These are phyloP conservation scores for Lichtheimia hyalospora DNA, from an alignment of 371 early-diverging fungal genomes.

Conservation along the genomic window DNA sequence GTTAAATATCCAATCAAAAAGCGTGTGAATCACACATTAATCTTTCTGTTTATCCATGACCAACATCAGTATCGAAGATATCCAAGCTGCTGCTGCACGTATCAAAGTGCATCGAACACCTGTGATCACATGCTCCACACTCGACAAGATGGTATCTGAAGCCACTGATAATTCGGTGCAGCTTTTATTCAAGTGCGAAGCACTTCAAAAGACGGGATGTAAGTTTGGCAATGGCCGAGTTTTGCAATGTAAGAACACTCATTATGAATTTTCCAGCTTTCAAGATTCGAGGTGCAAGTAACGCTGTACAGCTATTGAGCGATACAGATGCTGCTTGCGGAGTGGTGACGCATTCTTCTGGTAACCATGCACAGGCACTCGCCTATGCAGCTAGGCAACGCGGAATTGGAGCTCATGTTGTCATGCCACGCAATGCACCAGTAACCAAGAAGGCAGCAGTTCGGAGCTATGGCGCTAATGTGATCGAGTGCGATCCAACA, in stretches of 20 bases:
- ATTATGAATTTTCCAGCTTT: slow-evolving; percentile 39
- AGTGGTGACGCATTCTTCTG: slow-evolving; percentile 48
- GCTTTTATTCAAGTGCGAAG: slow-evolving; percentile 61
- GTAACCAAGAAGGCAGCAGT: slow-evolving; percentile 53
- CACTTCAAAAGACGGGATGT: slow-evolving; percentile 59
- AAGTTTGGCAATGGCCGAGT: slow-evolving; percentile 12
- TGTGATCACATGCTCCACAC: slow-evolving; percentile 41
- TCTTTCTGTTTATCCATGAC: neutral
- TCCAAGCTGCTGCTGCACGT: slow-evolving; percentile 45
- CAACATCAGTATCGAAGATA: slow-evolving; percentile 26
- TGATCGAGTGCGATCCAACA: slow-evolving; percentile 45
- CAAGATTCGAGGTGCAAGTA: slow-evolving; percentile 61
- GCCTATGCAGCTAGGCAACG: slow-evolving; percentile 42
- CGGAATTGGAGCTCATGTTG: slow-evolving; percentile 50
- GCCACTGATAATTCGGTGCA: slow-evolving; percentile 17
- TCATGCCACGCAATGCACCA: slow-evolving; percentile 57
- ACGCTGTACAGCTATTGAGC: slow-evolving; percentile 34
- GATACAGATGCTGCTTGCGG: slow-evolving; percentile 35
- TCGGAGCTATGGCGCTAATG: slow-evolving; percentile 49
- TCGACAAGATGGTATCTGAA: slow-evolving; percentile 27
- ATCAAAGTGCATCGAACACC: slow-evolving; percentile 54
- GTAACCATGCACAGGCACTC: slow-evolving; percentile 55
- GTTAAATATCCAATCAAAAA: no score
- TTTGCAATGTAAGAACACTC: neutral
- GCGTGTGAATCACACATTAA: neutral